Evolutionary conservation across 805 yeast species (phyloP), one percentile per base, ranked within the genome.

Genomic region (Barnettozyma wickerhamii): DNA sequence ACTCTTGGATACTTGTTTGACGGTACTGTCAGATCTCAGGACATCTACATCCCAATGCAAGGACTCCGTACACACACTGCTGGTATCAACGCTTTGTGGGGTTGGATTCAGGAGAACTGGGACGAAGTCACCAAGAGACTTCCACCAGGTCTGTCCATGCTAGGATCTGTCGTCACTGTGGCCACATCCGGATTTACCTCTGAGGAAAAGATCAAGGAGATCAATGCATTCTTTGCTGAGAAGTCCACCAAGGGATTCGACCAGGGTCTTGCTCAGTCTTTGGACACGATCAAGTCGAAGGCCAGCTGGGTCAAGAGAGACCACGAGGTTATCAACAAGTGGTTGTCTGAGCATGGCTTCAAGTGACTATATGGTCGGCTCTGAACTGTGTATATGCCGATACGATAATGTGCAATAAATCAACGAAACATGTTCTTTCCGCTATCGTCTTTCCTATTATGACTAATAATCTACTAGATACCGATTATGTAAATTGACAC

Each of bases 131-230:
- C 65, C 52, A 72, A 77, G 59, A 68, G 73, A 55, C 74, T 88
- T 58, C 96, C 97, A 38, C 87, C 95, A 13, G 83, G 87, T 10
- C 72, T 83, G 48, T 72, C 88, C 19, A 78, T 89, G 86, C 70
- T 91, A 53, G 84, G 91, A 17, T 69, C 81, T 15, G 80, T 93
- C 43, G 84, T 91, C 30, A 68, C 72, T 24, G 48, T 84, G 27
- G 65, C 81, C 35, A 73, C 85, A 30, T 64, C 79, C 19, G 78
- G 83, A 1, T 81, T 78, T 64, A 73, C 88, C 21, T 74, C 75
- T 40, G 60, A 63, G 28, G 75, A 69, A 26, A 77, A 78, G 47
- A 70, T 71, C 50, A 66, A 69, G 18, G 73, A 71, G 42, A 73
- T 81, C 43, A 65, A 68, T 46, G 56, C 59, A 26, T 74, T 80